These are phyloP conservation scores for Artemisia argyi DNA, from an alignment of 129 eudicot species.

Conservation along the genomic window DNA sequence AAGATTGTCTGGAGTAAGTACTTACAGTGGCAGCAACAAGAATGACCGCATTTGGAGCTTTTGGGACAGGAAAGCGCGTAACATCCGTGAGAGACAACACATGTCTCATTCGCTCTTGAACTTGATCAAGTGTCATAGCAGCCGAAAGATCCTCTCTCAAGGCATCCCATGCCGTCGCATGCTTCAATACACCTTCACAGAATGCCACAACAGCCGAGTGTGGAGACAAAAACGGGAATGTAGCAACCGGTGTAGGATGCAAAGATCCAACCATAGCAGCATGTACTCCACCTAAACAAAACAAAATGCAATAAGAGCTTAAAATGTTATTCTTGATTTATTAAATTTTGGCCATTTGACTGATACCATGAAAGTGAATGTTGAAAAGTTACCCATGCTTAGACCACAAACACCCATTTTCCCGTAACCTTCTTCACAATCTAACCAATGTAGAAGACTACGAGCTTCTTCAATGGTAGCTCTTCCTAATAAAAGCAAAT, in stretches of 20 bases:
- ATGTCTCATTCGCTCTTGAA: slow-evolving; percentile 70
- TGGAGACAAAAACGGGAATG: slow-evolving; percentile 92
- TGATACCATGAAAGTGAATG: background rate
- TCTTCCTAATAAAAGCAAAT: slow-evolving; percentile 85
- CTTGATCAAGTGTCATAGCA: slow-evolving; percentile 77
- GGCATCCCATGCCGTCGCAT: slow-evolving; percentile 97
- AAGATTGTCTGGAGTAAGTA: background rate
- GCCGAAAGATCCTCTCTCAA: slow-evolving; percentile 70
- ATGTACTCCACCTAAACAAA: slow-evolving; percentile 83
- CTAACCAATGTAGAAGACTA: slow-evolving; percentile 84
- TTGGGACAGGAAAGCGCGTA: slow-evolving; percentile 90
- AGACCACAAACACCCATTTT: slow-evolving; percentile 97
- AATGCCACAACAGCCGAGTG: slow-evolving; percentile 97
- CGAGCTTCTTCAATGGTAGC: slow-evolving; percentile 96
- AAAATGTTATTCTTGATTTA: background rate
- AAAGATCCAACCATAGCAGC: slow-evolving; percentile 99
- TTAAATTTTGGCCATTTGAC: background rate
- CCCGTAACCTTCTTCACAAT: slow-evolving; percentile 78
- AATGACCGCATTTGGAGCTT: slow-evolving; percentile 79
- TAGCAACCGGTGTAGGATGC: slow-evolving; percentile 90
- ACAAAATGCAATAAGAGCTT: slow-evolving; percentile 6
- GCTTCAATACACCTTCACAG: slow-evolving; percentile 85
- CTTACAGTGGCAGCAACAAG: slow-evolving; percentile 97
- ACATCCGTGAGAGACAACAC: slow-evolving; percentile 94
- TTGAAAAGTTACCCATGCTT: slow-evolving; percentile 85